These are phyloP conservation scores for Pseudocercospora musae DNA, from an alignment of 2,329 filamentous ascomycete species.

Conservation along the genomic window DNA sequence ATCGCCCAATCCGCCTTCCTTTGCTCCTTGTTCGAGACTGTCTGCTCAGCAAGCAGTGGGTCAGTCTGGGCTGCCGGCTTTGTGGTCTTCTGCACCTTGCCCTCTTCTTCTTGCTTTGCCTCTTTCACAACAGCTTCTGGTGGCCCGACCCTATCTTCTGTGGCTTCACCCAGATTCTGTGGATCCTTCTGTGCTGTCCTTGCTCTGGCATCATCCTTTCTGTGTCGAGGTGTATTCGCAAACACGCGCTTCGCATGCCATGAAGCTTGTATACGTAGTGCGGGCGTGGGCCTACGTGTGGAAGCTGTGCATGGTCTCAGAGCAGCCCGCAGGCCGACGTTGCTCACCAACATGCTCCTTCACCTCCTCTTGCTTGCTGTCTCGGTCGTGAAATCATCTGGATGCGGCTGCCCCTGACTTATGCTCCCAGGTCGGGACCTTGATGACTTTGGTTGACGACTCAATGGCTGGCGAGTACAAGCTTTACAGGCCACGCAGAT, in stretches of 20 bases:
- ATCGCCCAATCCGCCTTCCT: constrained; percentile 97
- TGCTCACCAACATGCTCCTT: constrained; percentile 28
- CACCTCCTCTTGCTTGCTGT: background rate
- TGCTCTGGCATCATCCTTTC: constrained; percentile 40
- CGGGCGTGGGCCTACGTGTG: constrained; percentile 4
- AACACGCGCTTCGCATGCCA: constrained; percentile 40
- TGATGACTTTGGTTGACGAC: background rate
- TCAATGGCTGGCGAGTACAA: background rate
- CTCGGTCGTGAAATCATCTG: background rate
- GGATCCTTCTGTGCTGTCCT: constrained; percentile 25
- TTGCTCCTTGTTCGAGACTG: constrained; percentile 74
- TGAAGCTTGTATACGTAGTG: constrained; percentile 19
- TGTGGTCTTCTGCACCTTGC: constrained; percentile 30
- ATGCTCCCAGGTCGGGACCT: background rate
- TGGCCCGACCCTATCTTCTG: constrained; percentile 34
- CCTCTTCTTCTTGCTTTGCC: background rate
- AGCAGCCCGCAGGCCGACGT: constrained; percentile 26
- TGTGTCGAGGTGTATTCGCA: constrained; percentile 42
- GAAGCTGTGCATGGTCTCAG: constrained; percentile 17
- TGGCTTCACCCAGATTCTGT: constrained; percentile 27
- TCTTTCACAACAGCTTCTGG: constrained; percentile 31
- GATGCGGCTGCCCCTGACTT: background rate
- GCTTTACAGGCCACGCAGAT: background rate
- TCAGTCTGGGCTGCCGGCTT: constrained; percentile 44
- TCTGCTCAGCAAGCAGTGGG: constrained; percentile 62